phyloP scores from a whole-genome alignment of 768 basidiomycete species.

The Suillus paluster region DNA sequence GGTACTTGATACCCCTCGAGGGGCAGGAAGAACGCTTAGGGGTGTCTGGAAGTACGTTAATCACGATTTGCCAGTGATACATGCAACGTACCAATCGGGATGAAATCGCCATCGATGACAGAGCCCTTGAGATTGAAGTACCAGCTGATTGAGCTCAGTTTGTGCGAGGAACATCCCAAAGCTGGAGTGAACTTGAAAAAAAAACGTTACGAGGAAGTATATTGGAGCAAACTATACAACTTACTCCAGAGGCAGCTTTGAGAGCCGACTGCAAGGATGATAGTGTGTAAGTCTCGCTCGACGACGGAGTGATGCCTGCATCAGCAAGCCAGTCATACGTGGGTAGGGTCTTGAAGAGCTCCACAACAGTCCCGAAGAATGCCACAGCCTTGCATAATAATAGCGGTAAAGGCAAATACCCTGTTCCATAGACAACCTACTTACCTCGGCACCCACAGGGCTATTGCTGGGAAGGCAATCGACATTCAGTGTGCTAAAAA shows the following conservation, averaged over 20 bases:
- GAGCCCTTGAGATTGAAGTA: conserved; percentile 71
- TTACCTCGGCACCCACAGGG: conserved; percentile 66
- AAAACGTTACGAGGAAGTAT: conserved; percentile 2
- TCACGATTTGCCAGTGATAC: background rate
- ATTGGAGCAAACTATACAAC: conserved; percentile 13
- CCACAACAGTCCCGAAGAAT: conserved; percentile 63
- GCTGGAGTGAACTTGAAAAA: conserved; percentile 50
- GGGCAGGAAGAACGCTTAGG: conserved; percentile 55
- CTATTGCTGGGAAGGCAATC: conserved; percentile 66
- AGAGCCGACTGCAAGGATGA: conserved; percentile 58
- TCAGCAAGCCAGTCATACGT: conserved; percentile 73
- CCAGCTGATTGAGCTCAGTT: conserved; percentile 54
- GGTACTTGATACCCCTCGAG: conserved; percentile 62
- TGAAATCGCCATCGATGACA: conserved; percentile 66
- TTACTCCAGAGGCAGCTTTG: conserved; percentile 50
- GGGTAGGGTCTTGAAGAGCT: conserved; percentile 66
- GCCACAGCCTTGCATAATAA: conserved; percentile 56
- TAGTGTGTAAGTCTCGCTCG: conserved; percentile 59
- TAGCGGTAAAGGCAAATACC: conserved; percentile 3
- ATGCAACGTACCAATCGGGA: conserved; percentile 54
- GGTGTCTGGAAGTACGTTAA: conserved; percentile 44
- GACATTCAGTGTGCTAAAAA: conserved; percentile 57
- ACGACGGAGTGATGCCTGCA: conserved; percentile 77
- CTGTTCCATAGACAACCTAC: conserved; percentile 31
- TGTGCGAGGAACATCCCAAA: conserved; percentile 46